Percentiles rank a stretch among this genome's conserved stretches.
Conservation (phyloP, 2,329 filamentous ascomycete genomes). For the Hortaea werneckii region DNA sequence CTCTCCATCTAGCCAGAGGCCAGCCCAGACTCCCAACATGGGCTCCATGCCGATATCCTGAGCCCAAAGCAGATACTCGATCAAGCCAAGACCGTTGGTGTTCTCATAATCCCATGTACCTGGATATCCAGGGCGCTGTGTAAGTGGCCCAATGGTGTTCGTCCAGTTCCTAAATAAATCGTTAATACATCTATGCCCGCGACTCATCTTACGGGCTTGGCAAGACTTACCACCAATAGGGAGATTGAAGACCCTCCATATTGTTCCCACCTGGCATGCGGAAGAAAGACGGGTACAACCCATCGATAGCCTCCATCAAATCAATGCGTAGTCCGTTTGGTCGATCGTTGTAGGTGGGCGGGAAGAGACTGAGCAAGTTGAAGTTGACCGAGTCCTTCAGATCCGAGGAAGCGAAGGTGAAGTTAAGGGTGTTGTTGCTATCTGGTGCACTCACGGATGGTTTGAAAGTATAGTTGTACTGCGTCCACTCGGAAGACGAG, state of each 20-base stretch:
- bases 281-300: slow-evolving; percentile 36
- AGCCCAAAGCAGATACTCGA: slow-evolving; percentile 52
- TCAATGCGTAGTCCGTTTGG: slow-evolving; percentile 43
- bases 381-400: slow-evolving; percentile 36
- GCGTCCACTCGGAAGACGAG: slow-evolving; percentile 21
- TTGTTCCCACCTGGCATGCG: slow-evolving; percentile 55
- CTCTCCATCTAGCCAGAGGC: slow-evolving; percentile 45
- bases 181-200: too few relatives aligned
- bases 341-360: slow-evolving; percentile 44
- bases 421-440: slow-evolving; percentile 42
- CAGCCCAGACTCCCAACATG: slow-evolving; percentile 49
- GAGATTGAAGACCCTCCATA: slow-evolving; percentile 34
- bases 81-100: slow-evolving; percentile 51
- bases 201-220: too few relatives aligned
- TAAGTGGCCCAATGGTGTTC: slow-evolving; percentile 44
- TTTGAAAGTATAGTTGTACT: slow-evolving; percentile 22
- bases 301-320: slow-evolving; percentile 32
- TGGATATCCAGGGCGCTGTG: slow-evolving; percentile 42
- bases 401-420: slow-evolving; percentile 36
- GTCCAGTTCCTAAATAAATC: slow-evolving; percentile 30
- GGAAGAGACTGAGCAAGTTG: slow-evolving; percentile 44
- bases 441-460: slow-evolving; percentile 29
- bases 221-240: slow-evolving; percentile 22
- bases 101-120: slow-evolving; percentile 52
- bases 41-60: slow-evolving; percentile 46